phyloP scores from a whole-genome alignment of 139 green algal genomes.

The Auxenochlorella pyrenoidosa region DNA sequence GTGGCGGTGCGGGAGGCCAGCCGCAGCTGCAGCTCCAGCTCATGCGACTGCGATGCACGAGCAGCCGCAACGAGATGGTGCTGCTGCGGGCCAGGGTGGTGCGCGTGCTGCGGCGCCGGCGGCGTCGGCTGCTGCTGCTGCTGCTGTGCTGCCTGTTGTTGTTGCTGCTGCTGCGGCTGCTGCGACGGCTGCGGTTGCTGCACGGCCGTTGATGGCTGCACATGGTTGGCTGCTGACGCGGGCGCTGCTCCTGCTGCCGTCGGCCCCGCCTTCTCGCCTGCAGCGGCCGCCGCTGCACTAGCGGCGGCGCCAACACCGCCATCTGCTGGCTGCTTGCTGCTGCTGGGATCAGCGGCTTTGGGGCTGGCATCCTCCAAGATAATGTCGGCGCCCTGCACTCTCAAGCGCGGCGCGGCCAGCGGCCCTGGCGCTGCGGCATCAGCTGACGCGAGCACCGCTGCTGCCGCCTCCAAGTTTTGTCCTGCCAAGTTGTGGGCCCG shows the following conservation, averaged over 20 bases:
- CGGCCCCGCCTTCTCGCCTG: too few species aligned
- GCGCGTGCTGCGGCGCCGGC: background rate
- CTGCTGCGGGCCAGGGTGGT: background rate
- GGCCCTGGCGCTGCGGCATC: background rate
- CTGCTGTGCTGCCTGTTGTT: background rate
- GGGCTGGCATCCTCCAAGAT: slow-evolving; percentile 40
- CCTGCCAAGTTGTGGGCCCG: background rate
- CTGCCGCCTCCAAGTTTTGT: slow-evolving; percentile 1
- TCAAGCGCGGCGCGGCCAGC: slow-evolving; percentile 10
- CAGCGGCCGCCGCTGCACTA: background rate
- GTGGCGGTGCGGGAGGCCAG: slow-evolving; percentile 26
- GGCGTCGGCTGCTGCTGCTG: slow-evolving; percentile 21
- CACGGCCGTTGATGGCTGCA: background rate
- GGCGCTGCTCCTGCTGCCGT: background rate
- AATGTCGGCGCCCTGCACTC: slow-evolving; percentile 42
- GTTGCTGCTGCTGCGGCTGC: background rate
- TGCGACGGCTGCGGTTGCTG: background rate
- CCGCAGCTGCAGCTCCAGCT: slow-evolving; percentile 25
- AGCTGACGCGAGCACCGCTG: background rate
- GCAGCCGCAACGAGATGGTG: background rate
- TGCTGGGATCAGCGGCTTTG: background rate
- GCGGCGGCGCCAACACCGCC: background rate
- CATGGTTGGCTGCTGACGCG: background rate
- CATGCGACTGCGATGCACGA: slow-evolving; percentile 8
- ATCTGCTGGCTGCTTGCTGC: background rate